Base-by-base conservation (phyloP, 2,329 filamentous ascomycete genomes). In the Lasiodiplodia hormozganensis region DNA sequence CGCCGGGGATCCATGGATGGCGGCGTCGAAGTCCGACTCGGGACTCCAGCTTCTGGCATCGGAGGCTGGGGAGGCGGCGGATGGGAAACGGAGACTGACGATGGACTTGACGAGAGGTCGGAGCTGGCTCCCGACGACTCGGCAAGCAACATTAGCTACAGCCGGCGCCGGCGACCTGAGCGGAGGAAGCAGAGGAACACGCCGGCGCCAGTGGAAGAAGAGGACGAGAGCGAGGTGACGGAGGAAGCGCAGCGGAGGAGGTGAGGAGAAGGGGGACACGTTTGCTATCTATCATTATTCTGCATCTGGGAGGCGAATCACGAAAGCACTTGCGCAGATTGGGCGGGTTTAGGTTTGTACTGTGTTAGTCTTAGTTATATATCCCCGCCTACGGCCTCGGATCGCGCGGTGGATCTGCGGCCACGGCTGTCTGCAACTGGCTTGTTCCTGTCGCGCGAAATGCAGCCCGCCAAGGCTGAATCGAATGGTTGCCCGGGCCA, bases 91-190 rank as follows among this genome's bases (percentile, higher is more conserved):
- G 77, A 79, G 57, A 73, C 69, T 62, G 69, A 71, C 23, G 70
- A 74, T 53, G 73, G 74, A 8, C 69, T 79, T 34, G 80, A 81
- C 28, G 83, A 82, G 62, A 75, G 79, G 69, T 83, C 79, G 51
- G 82, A 83, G 72, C 83, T 95, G 60, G 89, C 89, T 72, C 92
- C 92, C 0, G 92, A 95, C 74, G 92, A 95, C 78, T 91, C 88
- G 67, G 92, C 92, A 28, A 94, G 91, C 79, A 94, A 94, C 76
- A 92, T 95, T 69, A 90, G 88, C 75, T 92, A 89, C 76, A 90
- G 89, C 65, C 80, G 90, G 73, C 85, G 90, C 74, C 85, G 89
- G 72, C 84, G 89, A 75, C 90, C 88, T 52, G 92, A 90, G 83
- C 83, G 89, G 75, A 86, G 88, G 73, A 87, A 86, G 71, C 89